Conservation (phyloP, 305 asterid species). For the Rubia tinctorum region DNA sequence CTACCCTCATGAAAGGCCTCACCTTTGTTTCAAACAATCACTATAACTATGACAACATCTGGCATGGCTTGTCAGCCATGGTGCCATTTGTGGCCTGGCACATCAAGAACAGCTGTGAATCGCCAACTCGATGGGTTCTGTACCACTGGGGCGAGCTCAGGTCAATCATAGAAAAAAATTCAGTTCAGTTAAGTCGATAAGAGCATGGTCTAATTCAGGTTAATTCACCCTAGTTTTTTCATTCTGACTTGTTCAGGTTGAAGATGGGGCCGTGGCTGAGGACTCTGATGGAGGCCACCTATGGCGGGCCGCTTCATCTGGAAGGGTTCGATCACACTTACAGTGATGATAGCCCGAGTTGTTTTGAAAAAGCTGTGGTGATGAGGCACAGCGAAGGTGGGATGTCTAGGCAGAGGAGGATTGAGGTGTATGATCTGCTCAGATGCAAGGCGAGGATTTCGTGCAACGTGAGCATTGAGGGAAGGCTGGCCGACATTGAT, state of each 20-base stretch:
- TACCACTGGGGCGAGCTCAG: slow-evolving; percentile 70
- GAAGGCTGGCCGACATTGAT: slow-evolving; percentile 14
- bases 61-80: slow-evolving; percentile 65
- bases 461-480: slow-evolving; percentile 40
- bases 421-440: slow-evolving; percentile 52
- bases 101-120: slow-evolving; percentile 24
- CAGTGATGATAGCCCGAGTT: slow-evolving; percentile 14
- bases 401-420: slow-evolving; percentile 51
- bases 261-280: slow-evolving; percentile 54
- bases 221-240: not conserved
- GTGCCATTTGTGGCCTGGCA: slow-evolving; percentile 66
- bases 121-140: slow-evolving; percentile 46
- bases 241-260: slow-evolving; percentile 19
- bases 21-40: slow-evolving; percentile 62
- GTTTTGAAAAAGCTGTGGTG: slow-evolving; percentile 64
- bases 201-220: not conserved
- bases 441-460: slow-evolving; percentile 60
- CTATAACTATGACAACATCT: slow-evolving; percentile 60
- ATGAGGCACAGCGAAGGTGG: slow-evolving; percentile 83
- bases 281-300: slow-evolving; percentile 43
- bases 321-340: slow-evolving; percentile 24
- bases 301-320: slow-evolving; percentile 30
- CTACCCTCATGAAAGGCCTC: slow-evolving; percentile 45
- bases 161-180: not conserved
- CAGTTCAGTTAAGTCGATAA: too few species aligned